Percentiles rank a stretch among this genome's conserved stretches.
These are phyloP conservation scores for Lasiodiplodia hormozganensis DNA, from an alignment of 2,329 filamentous ascomycete genomes.

Conservation along the genomic window DNA sequence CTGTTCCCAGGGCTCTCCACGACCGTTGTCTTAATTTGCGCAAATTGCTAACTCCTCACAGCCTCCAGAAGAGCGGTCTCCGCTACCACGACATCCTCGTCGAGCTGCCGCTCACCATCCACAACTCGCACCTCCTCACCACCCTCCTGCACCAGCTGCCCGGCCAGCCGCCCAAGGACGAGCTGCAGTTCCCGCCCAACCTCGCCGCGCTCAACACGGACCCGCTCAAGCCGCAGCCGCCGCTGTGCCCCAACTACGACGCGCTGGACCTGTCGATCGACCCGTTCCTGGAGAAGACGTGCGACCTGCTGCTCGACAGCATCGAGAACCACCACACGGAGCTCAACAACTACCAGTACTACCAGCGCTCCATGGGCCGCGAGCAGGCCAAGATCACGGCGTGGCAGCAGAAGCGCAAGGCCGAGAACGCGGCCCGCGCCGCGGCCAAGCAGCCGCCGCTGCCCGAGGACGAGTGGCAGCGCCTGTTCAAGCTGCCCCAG, in stretches of 20 bases:
- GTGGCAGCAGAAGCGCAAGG: slow-evolving; percentile 96
- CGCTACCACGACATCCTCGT: slow-evolving; percentile 92
- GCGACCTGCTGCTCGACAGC: slow-evolving; percentile 92
- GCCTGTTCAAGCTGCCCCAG: slow-evolving; percentile 95
- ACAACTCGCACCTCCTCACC: slow-evolving; percentile 97
- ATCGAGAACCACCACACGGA: slow-evolving; percentile 99
- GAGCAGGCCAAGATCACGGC: slow-evolving; percentile 96
- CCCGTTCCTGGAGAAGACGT: slow-evolving; percentile 97
- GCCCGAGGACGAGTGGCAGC: slow-evolving; percentile 97
- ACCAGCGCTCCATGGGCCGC: slow-evolving; percentile 89
- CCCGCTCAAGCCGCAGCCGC: slow-evolving; percentile 62
- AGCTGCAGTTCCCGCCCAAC: slow-evolving; percentile 78
- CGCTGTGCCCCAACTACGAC: slow-evolving; percentile 87
- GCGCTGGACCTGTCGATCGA: slow-evolving; percentile 92
- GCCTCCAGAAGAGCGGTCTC: slow-evolving; percentile 92
- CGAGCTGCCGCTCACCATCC: slow-evolving; percentile 86
- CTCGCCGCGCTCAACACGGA: slow-evolving; percentile 78
- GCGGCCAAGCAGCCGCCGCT: slow-evolving; percentile 87
- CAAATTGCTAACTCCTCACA: slow-evolving; percentile 46
- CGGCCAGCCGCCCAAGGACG: slow-evolving; percentile 66
- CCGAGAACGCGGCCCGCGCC: slow-evolving; percentile 85
- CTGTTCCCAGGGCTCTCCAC: background rate
- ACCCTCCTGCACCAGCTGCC: slow-evolving; percentile 94
- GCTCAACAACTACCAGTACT: slow-evolving; percentile 98
- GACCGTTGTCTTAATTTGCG: background rate